A percentile compares a stretch with the other conserved stretches of the same genome.
phyloP scores from a whole-genome alignment of 495 filamentous ascomycete genomes.

The Elaphomyces granulatus region DNA sequence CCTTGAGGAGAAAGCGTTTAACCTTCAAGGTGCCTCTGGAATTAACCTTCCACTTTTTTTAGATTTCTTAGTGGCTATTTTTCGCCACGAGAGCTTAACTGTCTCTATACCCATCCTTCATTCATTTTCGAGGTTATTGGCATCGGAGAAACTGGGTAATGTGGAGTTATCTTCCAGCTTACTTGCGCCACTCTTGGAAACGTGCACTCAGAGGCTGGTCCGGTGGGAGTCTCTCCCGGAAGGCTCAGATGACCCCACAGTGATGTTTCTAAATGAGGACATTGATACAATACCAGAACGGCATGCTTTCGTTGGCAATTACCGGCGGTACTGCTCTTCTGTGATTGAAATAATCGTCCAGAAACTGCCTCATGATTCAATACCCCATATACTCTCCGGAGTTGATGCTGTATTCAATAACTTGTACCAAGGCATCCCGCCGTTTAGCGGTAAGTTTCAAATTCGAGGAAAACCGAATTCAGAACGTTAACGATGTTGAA shows the following conservation, averaged over 20 bases:
- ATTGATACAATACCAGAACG: slow-evolving; percentile 89
- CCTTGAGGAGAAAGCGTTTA: slow-evolving; percentile 57
- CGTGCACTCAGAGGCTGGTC: slow-evolving; percentile 60
- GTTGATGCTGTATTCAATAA: slow-evolving; percentile 59
- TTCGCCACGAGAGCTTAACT: slow-evolving; percentile 73
- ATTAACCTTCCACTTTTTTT: slow-evolving; percentile 65
- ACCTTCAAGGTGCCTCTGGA: slow-evolving; percentile 35
- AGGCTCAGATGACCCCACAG: slow-evolving; percentile 62
- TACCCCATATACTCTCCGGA: slow-evolving; percentile 67
- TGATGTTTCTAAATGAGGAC: slow-evolving; percentile 76
- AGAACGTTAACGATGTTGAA: slow-evolving; percentile 16
- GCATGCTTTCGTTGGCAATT: slow-evolving; percentile 96
- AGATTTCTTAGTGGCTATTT: slow-evolving; percentile 60
- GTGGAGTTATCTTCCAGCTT: slow-evolving; percentile 53
- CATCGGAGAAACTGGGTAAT: slow-evolving; percentile 46
- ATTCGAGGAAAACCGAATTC: not conserved
- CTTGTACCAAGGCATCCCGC: slow-evolving; percentile 54
- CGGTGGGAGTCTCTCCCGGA: slow-evolving; percentile 75
- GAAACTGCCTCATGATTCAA: slow-evolving; percentile 65
- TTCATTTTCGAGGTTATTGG: slow-evolving; percentile 69
- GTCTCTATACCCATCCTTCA: slow-evolving; percentile 89
- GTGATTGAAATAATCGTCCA: slow-evolving; percentile 75
- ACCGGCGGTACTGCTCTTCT: slow-evolving; percentile 72
- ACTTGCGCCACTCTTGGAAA: slow-evolving; percentile 60
- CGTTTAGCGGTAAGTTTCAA: slow-evolving; percentile 48